phyloP scores from a whole-genome alignment of 2,329 filamentous ascomycete species.

The Arthrobotrys pseudoclavata region DNA sequence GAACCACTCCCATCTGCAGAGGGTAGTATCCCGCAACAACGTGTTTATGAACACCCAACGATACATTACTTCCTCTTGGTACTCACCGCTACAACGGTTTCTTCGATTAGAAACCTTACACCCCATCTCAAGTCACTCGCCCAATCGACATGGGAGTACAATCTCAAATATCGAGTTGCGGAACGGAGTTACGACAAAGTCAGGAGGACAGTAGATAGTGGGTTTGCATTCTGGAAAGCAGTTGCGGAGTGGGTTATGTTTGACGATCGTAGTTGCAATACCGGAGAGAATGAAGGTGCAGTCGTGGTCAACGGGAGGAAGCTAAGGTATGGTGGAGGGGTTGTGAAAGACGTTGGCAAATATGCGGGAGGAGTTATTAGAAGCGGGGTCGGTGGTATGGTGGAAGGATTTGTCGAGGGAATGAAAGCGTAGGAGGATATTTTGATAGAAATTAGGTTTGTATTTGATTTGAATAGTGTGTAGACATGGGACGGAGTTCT shows the following conservation, averaged over 20 bases:
- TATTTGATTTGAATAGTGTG: not conserved
- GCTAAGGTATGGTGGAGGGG: constrained; percentile 44
- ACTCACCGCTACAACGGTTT: constrained; percentile 45
- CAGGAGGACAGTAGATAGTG: constrained; percentile 30
- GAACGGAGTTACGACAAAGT: constrained; percentile 41
- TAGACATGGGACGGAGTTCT: constrained; percentile 41
- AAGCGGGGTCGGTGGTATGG: constrained; percentile 47
- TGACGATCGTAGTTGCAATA: constrained; percentile 16
- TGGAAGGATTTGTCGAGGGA: constrained; percentile 53
- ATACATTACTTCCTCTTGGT: constrained; percentile 43
- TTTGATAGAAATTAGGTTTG: not conserved
- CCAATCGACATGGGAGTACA: constrained; percentile 54
- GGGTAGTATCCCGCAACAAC: not conserved
- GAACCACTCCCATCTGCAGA: constrained; percentile 8
- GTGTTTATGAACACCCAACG: constrained; percentile 46
- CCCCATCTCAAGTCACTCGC: constrained; percentile 53
- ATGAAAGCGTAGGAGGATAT: constrained; percentile 27
- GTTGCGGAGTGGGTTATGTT: constrained; percentile 58
- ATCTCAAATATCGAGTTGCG: constrained; percentile 45
- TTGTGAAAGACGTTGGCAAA: constrained; percentile 41
- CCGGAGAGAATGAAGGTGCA: not conserved
- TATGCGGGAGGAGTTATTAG: constrained; percentile 53
- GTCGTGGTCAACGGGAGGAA: constrained; percentile 25
- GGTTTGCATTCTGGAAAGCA: constrained; percentile 52
- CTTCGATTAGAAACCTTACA: constrained; percentile 48